Base-by-base conservation (phyloP, 768 basidiomycete genomes). In the Suillus luteus region DNA sequence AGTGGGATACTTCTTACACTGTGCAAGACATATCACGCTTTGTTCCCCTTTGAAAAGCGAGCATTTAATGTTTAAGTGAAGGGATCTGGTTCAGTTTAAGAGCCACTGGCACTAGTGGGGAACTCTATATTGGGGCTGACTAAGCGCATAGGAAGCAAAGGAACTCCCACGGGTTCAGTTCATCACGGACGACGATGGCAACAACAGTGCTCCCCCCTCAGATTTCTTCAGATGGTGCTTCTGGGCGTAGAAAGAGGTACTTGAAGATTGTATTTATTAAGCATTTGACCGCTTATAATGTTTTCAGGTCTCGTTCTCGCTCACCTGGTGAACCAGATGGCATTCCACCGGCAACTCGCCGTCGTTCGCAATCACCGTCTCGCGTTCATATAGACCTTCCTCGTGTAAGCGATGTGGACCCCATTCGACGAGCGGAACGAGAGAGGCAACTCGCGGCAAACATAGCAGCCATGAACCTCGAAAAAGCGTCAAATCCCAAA, bases 401-500 rank as follows among this genome's bases (percentile, higher is more conserved):
- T 7, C 79, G 74, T 71, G 84, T 93, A 15, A 75, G 73, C 31
- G 94, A 95, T 74, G 87, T 85, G 19, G 93, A 95, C 73, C 93
- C 92, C 15, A 79, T 84, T 9, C 87, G 93, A 41, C 82, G 86
- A 31, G 85, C 87, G 0, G 86, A 94, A 70, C 87, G 94, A 52
- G 92, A 95, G 72, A 84, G 87, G 52, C 91, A 93, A 72, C 84
- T 91, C 41, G 89, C 91, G 1, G 85, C 88, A 33, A 84, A 87
- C 59, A 80, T 87, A 52, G 88, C 88, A 9, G 87, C 87, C 2
- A 82, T 83, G 70, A 89, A 91, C 68, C 83, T 93, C 62, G 85
- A 87, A 72, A 84, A 84, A 67, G 68, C 78, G 35, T 78, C 84
- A 62, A 87, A 88, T 72, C 81, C 82, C 62, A 81, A 80, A 24